Base-by-base conservation (phyloP, 768 basidiomycete species). In the Hypsizygus marmoreus region DNA sequence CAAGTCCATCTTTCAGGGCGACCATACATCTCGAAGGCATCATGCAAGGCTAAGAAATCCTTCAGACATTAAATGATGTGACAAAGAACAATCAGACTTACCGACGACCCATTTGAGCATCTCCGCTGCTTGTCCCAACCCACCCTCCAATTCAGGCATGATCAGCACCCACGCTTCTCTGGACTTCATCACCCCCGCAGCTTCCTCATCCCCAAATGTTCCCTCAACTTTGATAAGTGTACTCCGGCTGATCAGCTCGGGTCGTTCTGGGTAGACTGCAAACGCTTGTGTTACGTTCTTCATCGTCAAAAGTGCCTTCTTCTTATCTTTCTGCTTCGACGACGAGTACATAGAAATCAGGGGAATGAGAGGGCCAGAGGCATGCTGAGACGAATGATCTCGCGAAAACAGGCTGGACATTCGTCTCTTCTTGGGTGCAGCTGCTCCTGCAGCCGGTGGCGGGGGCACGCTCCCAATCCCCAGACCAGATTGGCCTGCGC, bases 201-300 rank as follows among this genome's bases (percentile, higher is more conserved):
- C 72, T 9, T 88, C 82, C 59, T 95, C 89, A 23, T 86, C 84
- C 2, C 88, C 87, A 43, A 97, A 77, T 19, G 76, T 68, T 8
- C 92, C 95, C 61, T 97, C 94, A 5, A 97, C 61, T 64, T 98
- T 98, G 71, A 97, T 86, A 54, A 99, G 69, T 1, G 91, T 93
- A 53, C 92, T 94, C 56, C 82, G 75, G 51, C 77, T 86, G 66
- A 98, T 94, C 53, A 97, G 70, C 55, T 93, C 91, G 8, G 91
- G 90, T n/a, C 91, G 80, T 62, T 97, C 95, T 1, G 95, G 95
- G 63, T 94, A 99, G 7, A 99, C 91, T 2, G 91, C 91, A 60
- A 94, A 97, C 13, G 87, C 91, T 67, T 97, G 91, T 0, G 85
- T 80, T 41, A 94, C 74, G 31, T 81, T 68, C 24, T 67, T 73